These are phyloP conservation scores for Coemansia javaensis DNA, from an alignment of 192 early-diverging fungal genomes.

Conservation along the genomic window DNA sequence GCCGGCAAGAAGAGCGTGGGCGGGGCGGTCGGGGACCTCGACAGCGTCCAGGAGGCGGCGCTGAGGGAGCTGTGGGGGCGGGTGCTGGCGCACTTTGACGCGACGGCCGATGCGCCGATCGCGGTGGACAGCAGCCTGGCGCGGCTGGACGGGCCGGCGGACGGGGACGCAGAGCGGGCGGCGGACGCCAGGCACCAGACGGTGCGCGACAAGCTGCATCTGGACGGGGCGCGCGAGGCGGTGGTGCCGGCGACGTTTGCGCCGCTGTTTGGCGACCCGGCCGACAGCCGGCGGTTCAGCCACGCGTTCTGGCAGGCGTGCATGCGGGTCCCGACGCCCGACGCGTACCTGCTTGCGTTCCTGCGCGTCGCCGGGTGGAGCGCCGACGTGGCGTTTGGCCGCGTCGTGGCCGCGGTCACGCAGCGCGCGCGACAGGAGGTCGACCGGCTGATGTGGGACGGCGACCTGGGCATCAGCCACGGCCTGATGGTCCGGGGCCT, in stretches of 20 bases:
- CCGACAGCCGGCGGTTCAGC: conserved; percentile 9
- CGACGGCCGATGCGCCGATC: conserved; percentile 16
- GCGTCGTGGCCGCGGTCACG: conserved; percentile 57
- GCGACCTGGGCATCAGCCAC: conserved; percentile 53
- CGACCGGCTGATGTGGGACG: conserved; percentile 51
- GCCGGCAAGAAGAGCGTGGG: conserved; percentile 2
- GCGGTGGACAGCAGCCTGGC: conserved; percentile 17
- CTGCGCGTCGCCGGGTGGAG: conserved; percentile 79
- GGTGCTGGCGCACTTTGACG: conserved; percentile 21
- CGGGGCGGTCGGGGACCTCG: conserved; percentile 25
- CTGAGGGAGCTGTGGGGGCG: conserved; percentile 38
- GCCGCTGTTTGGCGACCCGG: conserved; percentile 31
- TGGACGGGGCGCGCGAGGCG: conserved; percentile 17
- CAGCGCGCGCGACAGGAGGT: conserved; percentile 68
- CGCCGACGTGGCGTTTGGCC: conserved; percentile 59
- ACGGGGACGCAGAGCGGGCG: background rate
- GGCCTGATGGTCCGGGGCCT: conserved; percentile 27
- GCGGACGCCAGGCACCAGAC: conserved; percentile 16
- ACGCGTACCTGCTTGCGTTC: conserved; percentile 66
- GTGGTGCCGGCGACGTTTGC: conserved; percentile 15
- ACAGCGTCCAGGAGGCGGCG: conserved; percentile 14
- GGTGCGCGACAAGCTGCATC: conserved; percentile 28
- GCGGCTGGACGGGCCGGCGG: background rate
- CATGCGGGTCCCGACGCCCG: conserved; percentile 52
- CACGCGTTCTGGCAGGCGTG: conserved; percentile 38